Conservation (phyloP, 352 stramenopile genomes). For the Phytophthora uliginosa region DNA sequence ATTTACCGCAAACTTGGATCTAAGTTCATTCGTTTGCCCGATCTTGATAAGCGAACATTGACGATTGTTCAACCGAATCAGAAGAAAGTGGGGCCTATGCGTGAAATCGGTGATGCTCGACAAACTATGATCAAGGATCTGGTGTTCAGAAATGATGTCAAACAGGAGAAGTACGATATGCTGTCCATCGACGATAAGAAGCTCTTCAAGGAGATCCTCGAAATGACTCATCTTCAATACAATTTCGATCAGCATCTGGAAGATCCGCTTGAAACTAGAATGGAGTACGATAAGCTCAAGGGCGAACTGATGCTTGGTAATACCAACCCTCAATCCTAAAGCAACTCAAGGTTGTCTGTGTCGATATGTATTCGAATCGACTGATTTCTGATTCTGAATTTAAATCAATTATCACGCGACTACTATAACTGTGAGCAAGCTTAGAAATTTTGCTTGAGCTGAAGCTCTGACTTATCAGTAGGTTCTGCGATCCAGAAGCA, state of each 20-base stretch:
- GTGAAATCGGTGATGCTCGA: constrained; percentile 3
- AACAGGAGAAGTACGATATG: constrained; percentile 16
- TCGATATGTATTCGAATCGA: constrained; percentile 29
- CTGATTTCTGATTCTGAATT: constrained; percentile 23
- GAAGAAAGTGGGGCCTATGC: constrained; percentile 13
- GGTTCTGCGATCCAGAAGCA: too few species aligned
- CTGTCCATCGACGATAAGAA: constrained; percentile 20
- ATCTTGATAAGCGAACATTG: constrained; percentile 9
- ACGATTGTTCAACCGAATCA: constrained; percentile 22
- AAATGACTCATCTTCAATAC: constrained; percentile 17
- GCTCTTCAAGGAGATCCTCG: constrained; percentile 16
- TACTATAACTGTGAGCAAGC: too few species aligned
- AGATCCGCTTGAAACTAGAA: constrained; percentile 9
- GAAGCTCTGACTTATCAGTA: too few species aligned
- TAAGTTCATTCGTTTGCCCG: constrained; percentile 13
- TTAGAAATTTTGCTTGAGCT: too few species aligned
- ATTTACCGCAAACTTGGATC: constrained; percentile 7
- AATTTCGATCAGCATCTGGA: constrained; percentile 8
- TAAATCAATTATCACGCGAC: constrained; percentile 17
- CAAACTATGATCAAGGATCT: constrained; percentile 13
- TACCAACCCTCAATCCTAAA: constrained; percentile 16
- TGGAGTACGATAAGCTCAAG: constrained; percentile 23
- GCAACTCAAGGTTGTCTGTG: constrained; percentile 12
- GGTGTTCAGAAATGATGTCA: constrained; percentile 7
- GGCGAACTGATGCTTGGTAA: constrained; percentile 18